Base-by-base conservation (phyloP, 768 basidiomycete genomes). In the Collybia nuda region DNA sequence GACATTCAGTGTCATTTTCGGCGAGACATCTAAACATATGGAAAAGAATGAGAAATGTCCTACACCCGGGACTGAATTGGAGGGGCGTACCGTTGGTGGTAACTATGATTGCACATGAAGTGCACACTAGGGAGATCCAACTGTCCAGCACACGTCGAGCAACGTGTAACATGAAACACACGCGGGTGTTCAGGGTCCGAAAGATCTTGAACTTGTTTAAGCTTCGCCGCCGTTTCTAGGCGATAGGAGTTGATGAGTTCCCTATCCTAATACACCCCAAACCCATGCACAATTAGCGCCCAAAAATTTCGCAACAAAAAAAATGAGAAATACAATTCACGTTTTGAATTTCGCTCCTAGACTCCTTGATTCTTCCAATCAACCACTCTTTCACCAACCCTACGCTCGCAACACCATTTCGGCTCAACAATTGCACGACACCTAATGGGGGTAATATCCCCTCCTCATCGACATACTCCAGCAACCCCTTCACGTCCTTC, bases 21-120 rank as follows among this genome's bases (percentile, higher is more conserved):
- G 82, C 81, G n/a, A 98, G 67, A 61, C 93, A 98, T 41, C 95
- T 97, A 54, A 12, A 21, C 45, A 11, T 32, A 32, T 14, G 2
- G 14, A 32, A 6, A 11, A 32, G 32, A 32, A 32, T 5, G 14
- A 26, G 52, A 22, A n/a, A n/a, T n/a, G n/a, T n/a, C n/a, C n/a
- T n/a, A n/a, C n/a, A n/a, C n/a, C n/a, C n/a, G n/a, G n/a, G n/a
- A n/a, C n/a, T 40, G 35, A 18, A 29, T 28, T 46, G 47, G 41
- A 28, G 43, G 17, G 2, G 50, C 68, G 63, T 69, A 91, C 92
- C 94, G 78, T 64, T 96, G 93, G 65, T 99, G 97, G 72, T 92
- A 98, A 53, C 91, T 93, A 64, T 98, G 97, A 60, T 88, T 86
- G 68, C 96, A 99, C 96, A 98, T 97, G 63, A 98, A 98, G 67